Conservation (phyloP, 192 early-diverging fungal genomes). For the Entomortierella chlamydospora region DNA sequence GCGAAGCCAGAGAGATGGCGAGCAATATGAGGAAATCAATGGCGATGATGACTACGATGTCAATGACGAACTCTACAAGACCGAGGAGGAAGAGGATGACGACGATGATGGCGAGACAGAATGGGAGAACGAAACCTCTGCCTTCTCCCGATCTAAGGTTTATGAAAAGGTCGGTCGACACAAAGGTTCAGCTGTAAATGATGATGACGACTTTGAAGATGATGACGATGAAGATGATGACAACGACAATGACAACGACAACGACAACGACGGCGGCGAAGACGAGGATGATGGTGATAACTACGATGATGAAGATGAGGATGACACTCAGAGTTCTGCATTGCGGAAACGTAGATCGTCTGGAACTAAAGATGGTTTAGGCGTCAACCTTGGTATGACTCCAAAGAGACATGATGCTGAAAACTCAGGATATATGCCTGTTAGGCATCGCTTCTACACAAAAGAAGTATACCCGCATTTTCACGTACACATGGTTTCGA, state of each 20-base stretch:
- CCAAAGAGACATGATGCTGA: background rate
- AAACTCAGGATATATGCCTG: background rate
- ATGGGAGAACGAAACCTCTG: constrained; percentile 30
- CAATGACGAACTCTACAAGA: constrained; percentile 35
- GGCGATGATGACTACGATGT: constrained; percentile 43
- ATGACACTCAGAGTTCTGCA: background rate
- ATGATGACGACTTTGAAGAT: constrained; percentile 16
- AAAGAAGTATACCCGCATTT: constrained; percentile 13
- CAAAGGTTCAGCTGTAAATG: background rate
- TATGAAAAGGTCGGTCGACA: constrained; percentile 6
- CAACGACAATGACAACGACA: background rate
- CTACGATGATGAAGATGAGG: no score
- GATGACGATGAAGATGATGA: constrained; percentile 12
- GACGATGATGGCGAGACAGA: constrained; percentile 26
- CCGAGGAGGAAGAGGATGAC: constrained; percentile 24
- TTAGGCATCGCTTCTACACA: constrained; percentile 8
- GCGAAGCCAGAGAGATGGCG: constrained; percentile 42
- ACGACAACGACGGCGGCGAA: background rate
- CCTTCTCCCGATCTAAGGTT: constrained; percentile 3
- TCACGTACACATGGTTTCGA: constrained; percentile 54
- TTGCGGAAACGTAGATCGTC: background rate
- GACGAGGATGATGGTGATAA: background rate
- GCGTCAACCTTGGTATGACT: background rate
- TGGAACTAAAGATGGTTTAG: background rate
- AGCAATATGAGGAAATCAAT: constrained; percentile 14